Evolutionary conservation across 306 rosid species (phyloP), one percentile per base, ranked within the genome.

Genomic region (Pyrus bretschneideri): DNA sequence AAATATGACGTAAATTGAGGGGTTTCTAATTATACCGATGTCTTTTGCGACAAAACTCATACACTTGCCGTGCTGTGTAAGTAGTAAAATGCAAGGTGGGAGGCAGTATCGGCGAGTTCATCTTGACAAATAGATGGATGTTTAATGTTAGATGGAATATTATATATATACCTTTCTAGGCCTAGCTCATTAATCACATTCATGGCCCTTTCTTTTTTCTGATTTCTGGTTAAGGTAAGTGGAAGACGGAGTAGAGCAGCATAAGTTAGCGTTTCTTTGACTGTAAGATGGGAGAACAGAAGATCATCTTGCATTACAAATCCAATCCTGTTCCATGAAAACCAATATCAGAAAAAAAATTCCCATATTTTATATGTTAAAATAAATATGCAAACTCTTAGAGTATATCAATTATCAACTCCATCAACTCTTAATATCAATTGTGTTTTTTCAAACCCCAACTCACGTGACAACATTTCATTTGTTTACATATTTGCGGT

Each of bases 221-320:
- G 87, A 11, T 76, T n/a, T 44, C 25, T 80, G 51, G 93, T 76
- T 81, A 89, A 78, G 10, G 91, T 66, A 38, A 82, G 74, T 13
- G 91, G 89, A 9, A 89, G 81, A 22, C 86, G 91, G 51, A 87
- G 89, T 67, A 82, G 85, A 51, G 93, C 88, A 25, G 91, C 84
- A 78, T 83, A 89, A 85, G 81, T 70, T 14, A 87, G 72, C 3
- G 86, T 82, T 82, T 87, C 91, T 17, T 81, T 72, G 4, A 83
- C 86, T 0, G 93, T 87, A 38, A 89, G 80, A 9, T 82, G 86
- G 69, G 89, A 60, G 22, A 85, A 59, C 70, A 87, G n/a, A 30
- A 89, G 76, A 60, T 85, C 91, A 29, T 87, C 93, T 71, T 89
- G 91, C 52, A 86, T 89, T 46, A 89, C 91, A 80, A 84, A 87